Percentiles rank a stretch among this genome's conserved stretches.
phyloP scores from a whole-genome alignment of 805 yeast species.

The Suhomyces tanzawaensis region DNA sequence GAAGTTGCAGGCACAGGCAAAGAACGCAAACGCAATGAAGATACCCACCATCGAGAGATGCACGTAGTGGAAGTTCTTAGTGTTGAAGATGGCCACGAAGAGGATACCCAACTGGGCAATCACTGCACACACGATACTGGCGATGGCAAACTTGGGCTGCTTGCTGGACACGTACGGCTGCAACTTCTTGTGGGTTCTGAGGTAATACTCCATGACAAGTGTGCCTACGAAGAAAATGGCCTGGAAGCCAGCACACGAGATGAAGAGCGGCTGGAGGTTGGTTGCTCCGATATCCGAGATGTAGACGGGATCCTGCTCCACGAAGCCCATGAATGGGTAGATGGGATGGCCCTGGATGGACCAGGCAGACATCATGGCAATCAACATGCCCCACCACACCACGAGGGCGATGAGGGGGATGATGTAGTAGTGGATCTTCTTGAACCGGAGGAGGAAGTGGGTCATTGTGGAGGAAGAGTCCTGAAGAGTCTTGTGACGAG shows the following conservation, averaged over 20 bases:
- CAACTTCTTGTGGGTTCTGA: slow-evolving; percentile 56
- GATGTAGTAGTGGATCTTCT: slow-evolving; percentile 50
- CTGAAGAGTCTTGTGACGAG: neutral
- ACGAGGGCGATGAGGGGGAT: slow-evolving; percentile 66
- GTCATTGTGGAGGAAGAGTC: neutral
- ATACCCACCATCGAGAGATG: slow-evolving; percentile 70
- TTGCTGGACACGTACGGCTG: slow-evolving; percentile 47
- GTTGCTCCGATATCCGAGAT: slow-evolving; percentile 90
- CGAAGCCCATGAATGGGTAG: slow-evolving; percentile 50
- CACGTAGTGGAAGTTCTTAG: slow-evolving; percentile 53
- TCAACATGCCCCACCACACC: slow-evolving; percentile 91
- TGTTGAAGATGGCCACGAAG: slow-evolving; percentile 71
- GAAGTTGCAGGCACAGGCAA: slow-evolving; percentile 42
- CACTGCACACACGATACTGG: slow-evolving; percentile 42
- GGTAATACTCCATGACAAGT: slow-evolving; percentile 57
- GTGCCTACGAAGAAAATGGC: slow-evolving; percentile 71
- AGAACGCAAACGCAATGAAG: slow-evolving; percentile 65
- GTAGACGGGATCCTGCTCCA: slow-evolving; percentile 55
- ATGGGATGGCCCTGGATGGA: slow-evolving; percentile 74
- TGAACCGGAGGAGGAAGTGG: slow-evolving; percentile 19
- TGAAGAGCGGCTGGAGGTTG: slow-evolving; percentile 78
- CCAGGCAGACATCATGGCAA: slow-evolving; percentile 78
- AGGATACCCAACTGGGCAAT: slow-evolving; percentile 72
- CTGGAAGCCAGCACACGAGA: slow-evolving; percentile 73
- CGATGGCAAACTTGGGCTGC: slow-evolving; percentile 45